Evolutionary conservation across 2,329 filamentous ascomycete species (phyloP).

Genomic region (Tothia fuscella): DNA sequence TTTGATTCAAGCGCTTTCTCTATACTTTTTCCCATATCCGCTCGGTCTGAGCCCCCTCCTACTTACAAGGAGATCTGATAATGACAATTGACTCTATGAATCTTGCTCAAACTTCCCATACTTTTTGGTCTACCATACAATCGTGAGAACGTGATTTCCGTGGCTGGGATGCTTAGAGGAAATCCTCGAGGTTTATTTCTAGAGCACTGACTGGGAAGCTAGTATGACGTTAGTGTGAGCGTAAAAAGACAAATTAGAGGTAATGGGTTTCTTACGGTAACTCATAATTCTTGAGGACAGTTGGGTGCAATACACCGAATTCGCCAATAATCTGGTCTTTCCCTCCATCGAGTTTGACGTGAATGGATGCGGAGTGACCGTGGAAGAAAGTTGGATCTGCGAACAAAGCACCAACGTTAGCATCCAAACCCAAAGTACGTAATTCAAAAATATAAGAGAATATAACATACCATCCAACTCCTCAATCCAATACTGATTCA

Average conservation of each 20-base stretch:
- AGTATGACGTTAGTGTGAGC: not conserved
- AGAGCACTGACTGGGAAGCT: slow-evolving; percentile 79
- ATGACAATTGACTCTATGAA: too few species aligned
- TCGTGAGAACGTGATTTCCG: too few species aligned
- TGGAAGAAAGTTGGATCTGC: slow-evolving; percentile 77
- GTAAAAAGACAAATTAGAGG: not conserved
- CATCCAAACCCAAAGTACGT: not conserved
- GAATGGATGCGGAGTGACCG: slow-evolving; percentile 78
- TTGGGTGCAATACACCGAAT: slow-evolving; percentile 89
- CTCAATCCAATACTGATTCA: slow-evolving; percentile 42
- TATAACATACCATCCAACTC: slow-evolving; percentile 58
- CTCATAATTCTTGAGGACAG: slow-evolving; percentile 86
- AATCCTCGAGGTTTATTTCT: slow-evolving; percentile 88
- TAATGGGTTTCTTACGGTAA: slow-evolving; percentile 49
- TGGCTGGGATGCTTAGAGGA: slow-evolving; percentile 55
- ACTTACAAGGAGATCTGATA: too few species aligned
- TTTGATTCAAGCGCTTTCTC: too few species aligned
- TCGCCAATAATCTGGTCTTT: slow-evolving; percentile 70
- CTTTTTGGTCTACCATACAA: too few species aligned
- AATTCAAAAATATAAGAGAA: too few species aligned
- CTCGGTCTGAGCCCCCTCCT: too few species aligned
- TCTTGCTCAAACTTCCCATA: too few species aligned
- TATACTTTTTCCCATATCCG: too few species aligned
- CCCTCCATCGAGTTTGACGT: slow-evolving; percentile 45
- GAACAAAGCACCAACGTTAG: not conserved